phyloP scores from a whole-genome alignment of 2,329 filamentous ascomycete genomes.

The Penicillium sp. region DNA sequence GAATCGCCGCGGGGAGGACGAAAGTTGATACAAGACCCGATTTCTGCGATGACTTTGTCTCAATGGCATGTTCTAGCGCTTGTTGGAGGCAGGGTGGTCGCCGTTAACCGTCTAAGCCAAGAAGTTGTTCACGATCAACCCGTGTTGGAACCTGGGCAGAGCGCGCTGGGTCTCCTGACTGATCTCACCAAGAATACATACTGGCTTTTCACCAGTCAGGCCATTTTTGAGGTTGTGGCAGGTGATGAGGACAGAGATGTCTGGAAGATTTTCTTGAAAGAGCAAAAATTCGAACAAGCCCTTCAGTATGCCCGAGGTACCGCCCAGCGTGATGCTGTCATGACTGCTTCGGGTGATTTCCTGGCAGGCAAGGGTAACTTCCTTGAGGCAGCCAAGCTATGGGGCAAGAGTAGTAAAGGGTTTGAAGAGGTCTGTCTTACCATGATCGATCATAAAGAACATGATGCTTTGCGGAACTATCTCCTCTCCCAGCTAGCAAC shows the following conservation, averaged over 20 bases:
- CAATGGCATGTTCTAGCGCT: slow-evolving; percentile 91
- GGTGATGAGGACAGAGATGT: slow-evolving; percentile 88
- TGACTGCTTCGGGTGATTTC: slow-evolving; percentile 87
- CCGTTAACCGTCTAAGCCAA: slow-evolving; percentile 82
- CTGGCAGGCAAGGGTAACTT: slow-evolving; percentile 79
- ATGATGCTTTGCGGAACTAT: slow-evolving; percentile 88
- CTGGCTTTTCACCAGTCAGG: slow-evolving; percentile 88
- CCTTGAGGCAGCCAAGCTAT: slow-evolving; percentile 81
- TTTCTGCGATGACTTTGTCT: slow-evolving; percentile 79
- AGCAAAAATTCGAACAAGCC: slow-evolving; percentile 84
- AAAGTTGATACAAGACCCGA: slow-evolving; percentile 66
- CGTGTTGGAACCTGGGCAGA: slow-evolving; percentile 76
- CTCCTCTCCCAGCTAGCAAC: slow-evolving; percentile 77
- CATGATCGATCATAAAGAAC: slow-evolving; percentile 85
- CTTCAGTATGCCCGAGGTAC: slow-evolving; percentile 78
- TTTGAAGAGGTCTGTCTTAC: slow-evolving; percentile 93
- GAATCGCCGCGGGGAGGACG: slow-evolving; percentile 65
- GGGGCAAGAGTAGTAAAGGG: slow-evolving; percentile 92
- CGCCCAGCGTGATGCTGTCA: slow-evolving; percentile 83
- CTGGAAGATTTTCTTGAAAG: slow-evolving; percentile 88
- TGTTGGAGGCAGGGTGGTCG: slow-evolving; percentile 78
- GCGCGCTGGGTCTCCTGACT: slow-evolving; percentile 76
- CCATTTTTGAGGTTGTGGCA: slow-evolving; percentile 91
- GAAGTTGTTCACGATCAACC: slow-evolving; percentile 83
- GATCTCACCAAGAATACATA: slow-evolving; percentile 95